Conservation (phyloP, 2,329 filamentous ascomycete species). For the Talaromyces rugulosus region DNA sequence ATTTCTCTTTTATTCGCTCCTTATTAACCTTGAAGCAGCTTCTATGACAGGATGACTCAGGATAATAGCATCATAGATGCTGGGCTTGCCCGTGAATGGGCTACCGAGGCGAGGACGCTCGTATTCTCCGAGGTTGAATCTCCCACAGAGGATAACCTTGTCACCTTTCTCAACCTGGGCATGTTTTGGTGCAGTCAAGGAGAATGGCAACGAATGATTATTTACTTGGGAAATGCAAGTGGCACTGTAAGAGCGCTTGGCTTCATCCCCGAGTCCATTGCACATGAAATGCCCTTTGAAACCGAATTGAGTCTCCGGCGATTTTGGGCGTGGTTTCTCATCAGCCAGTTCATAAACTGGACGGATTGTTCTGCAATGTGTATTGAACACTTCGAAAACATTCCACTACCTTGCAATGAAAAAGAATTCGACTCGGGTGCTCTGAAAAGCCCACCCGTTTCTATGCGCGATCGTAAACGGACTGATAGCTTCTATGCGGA, state of each 20-base stretch:
- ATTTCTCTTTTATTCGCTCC: background rate
- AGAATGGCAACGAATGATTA: background rate
- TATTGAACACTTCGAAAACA: background rate
- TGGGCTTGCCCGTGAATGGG: background rate
- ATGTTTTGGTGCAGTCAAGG: background rate
- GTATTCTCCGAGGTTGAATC: background rate
- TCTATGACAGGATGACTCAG: background rate
- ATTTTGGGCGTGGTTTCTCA: no score
- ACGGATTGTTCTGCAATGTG: no score
- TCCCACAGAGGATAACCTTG: background rate
- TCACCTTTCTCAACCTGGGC: background rate
- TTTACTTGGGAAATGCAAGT: background rate
- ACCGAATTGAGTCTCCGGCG: no score
- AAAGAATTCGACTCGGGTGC: background rate
- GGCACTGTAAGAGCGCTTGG: background rate
- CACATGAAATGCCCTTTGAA: no score
- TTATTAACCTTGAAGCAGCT: background rate
- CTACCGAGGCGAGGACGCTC: background rate
- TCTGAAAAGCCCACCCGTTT: no score
- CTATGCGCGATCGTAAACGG: background rate
- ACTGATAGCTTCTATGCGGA: background rate
- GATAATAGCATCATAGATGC: background rate
- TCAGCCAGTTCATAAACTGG: no score
- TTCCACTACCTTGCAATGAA: background rate
- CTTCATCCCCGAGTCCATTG: no score